phyloP scores from a whole-genome alignment of 495 filamentous ascomycete species.

The Hypomontagnella monticulosa region DNA sequence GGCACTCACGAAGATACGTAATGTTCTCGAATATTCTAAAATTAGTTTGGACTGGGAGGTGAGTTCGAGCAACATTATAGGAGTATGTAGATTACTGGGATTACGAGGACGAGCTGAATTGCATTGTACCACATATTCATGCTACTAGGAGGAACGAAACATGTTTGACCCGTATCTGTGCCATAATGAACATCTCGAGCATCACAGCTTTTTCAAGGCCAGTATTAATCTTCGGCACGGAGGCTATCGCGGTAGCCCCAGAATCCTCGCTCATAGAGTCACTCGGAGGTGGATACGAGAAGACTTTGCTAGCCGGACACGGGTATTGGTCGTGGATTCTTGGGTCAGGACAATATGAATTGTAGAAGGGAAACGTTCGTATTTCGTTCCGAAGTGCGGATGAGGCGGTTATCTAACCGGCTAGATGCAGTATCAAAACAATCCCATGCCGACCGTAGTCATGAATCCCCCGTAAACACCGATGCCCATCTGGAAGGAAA shows the following conservation, averaged over 20 bases:
- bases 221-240: conserved; percentile 64
- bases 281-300: conserved; percentile 58
- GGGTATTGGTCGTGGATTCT: conserved; percentile 20
- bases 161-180: conserved; percentile 98
- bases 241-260: conserved; percentile 63
- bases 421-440: conserved; percentile 49
- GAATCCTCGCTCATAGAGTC: conserved; percentile 60
- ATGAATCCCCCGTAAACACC: conserved; percentile 45
- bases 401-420: conserved; percentile 45
- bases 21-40: too few relatives aligned
- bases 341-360: conserved; percentile 9
- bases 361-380: conserved; percentile 47
- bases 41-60: too few relatives aligned
- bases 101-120: too few relatives aligned
- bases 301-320: conserved; percentile 59
- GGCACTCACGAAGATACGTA: too few relatives aligned
- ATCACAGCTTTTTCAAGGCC: conserved; percentile 90
- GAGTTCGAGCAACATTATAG: too few relatives aligned
- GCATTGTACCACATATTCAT: neutral
- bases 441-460: conserved; percentile 48
- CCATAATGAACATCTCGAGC: conserved; percentile 76
- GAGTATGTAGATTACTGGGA: too few relatives aligned
- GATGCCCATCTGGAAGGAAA: conserved; percentile 28
- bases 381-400: conserved; percentile 44
- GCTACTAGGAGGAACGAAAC: conserved; percentile 3